Percentiles rank a stretch among this genome's conserved stretches.
phyloP scores from a whole-genome alignment of 1,284 basidiomycete genomes.

The Cryptococcus sp. region DNA sequence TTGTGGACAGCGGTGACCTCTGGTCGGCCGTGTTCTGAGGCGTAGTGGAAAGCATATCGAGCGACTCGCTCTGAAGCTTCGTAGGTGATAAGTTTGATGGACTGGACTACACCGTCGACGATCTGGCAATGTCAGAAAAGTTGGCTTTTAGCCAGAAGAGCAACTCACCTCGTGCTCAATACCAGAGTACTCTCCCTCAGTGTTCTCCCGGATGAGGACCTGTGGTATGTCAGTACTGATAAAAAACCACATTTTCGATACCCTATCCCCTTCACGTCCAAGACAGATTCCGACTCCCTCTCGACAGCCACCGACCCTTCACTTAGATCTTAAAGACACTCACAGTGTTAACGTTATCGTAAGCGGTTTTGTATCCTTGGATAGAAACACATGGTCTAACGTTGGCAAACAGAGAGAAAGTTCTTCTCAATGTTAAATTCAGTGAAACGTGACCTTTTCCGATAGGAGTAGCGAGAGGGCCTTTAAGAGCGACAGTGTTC shows the following conservation, averaged over 20 bases:
- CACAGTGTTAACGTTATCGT: slow-evolving; percentile 93
- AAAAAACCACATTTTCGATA: too few relatives aligned
- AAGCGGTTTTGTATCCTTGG: slow-evolving; percentile 94
- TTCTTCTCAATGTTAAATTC: slow-evolving; percentile 92
- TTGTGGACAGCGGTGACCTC: slow-evolving; percentile 99
- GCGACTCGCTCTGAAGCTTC: slow-evolving; percentile 98
- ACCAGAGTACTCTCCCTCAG: slow-evolving; percentile 57
- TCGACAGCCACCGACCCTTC: too few relatives aligned
- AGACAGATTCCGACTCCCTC: too few relatives aligned
- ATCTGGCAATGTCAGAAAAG: slow-evolving; percentile 46
- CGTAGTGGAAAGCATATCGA: slow-evolving; percentile 98
- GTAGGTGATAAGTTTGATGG: slow-evolving; percentile 99
- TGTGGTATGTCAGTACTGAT: too few relatives aligned
- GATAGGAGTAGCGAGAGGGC: slow-evolving; percentile 91
- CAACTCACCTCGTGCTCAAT: slow-evolving; percentile 50
- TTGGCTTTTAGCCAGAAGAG: background rate
- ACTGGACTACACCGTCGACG: slow-evolving; percentile 97
- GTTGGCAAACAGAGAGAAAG: slow-evolving; percentile 98
- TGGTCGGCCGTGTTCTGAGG: slow-evolving; percentile 76
- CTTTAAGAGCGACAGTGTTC: slow-evolving; percentile 98
- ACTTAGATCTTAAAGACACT: background rate
- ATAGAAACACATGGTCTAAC: slow-evolving; percentile 96
- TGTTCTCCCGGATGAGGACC: slow-evolving; percentile 53
- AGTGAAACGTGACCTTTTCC: slow-evolving; percentile 99
- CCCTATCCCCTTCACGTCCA: too few relatives aligned